Evolutionary conservation across 164 flowering plant species (phyloP), one percentile per base, ranked within the genome.

Genomic region (Euptelea pleiosperma): DNA sequence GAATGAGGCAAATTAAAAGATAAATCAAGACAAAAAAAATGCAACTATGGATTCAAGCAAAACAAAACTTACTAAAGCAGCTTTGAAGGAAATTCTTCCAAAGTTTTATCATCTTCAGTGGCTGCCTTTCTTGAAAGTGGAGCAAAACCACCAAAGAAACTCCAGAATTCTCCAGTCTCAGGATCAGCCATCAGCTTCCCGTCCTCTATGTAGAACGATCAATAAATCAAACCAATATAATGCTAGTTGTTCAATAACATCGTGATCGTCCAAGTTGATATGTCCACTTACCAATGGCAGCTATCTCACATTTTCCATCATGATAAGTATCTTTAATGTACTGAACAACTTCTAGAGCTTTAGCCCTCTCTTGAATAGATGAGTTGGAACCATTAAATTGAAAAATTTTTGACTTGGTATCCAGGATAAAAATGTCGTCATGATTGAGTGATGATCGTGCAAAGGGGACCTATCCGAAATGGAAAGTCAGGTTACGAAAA

Each of bases 121-220:
- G 82, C 71, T 31, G 85, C 35, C 79, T 84, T 94, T 73, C 91
- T 85, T 18, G 99, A 96, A 61, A 94, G 87, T 25, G 99, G 99
- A 69, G 97, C 99, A 81, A 94, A 94, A 8, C 99, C 99, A 59
- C 98, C 98, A 79, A 91, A 94, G 29, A 91, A 78, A 28, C 85
- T 83, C 98, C 98, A 94, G 64, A 94, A 94, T 53, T 94, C 99
- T 69, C 99, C 99, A 56, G 87, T 78, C 54, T 91, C 99, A 68
- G 98, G 75, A 84, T 91, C 98, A 70, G 99, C 89, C 99, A 94
- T 91, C 79, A 94, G 53, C 53, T 77, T 94, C 47, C 99, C 99
- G 76, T 94, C 99, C 87, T 91, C 99, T 94, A 59, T 19, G 51
- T 34, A 26, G 28, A 37, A 40, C 24, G 29, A 57, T n/a, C 29